Percentiles rank a stretch among this genome's conserved stretches.
Evolutionary conservation across 2,329 filamentous ascomycete genomes (phyloP).

Genomic region (Reticulascus tulasneorum): DNA sequence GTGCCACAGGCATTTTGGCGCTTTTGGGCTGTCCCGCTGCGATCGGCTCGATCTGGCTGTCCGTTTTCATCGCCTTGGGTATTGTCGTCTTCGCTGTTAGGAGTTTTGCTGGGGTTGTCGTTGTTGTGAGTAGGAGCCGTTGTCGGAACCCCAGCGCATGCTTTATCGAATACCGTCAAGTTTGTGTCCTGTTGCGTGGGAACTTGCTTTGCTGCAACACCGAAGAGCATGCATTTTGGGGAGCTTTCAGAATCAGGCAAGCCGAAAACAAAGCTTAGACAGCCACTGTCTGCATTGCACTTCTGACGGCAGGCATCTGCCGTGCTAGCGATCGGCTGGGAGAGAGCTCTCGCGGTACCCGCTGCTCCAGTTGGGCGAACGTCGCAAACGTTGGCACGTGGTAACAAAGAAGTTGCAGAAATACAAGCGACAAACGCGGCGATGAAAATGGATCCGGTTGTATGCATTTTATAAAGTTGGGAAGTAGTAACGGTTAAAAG

Average conservation of each 20-base stretch:
- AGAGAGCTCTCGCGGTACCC: no score
- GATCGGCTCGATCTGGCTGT: no score
- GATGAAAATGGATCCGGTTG: no score
- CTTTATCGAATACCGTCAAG: slow-evolving; percentile 9
- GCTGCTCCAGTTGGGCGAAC: no score
- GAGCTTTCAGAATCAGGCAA: neutral
- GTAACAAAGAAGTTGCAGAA: no score
- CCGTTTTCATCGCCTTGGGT: slow-evolving; percentile 1
- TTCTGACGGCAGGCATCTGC: slow-evolving; percentile 8
- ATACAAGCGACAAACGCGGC: no score
- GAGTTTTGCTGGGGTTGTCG: slow-evolving; percentile 2
- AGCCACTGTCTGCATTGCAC: slow-evolving; percentile 5
- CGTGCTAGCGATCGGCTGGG: slow-evolving; percentile 5
- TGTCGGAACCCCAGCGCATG: slow-evolving; percentile 5
- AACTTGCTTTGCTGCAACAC: slow-evolving; percentile 5
- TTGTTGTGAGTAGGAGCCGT: slow-evolving; percentile 1
- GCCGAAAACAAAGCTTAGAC: slow-evolving; percentile 6
- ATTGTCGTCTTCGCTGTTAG: neutral
- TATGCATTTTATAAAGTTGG: no score
- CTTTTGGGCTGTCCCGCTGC: slow-evolving; percentile 9
- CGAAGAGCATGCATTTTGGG: slow-evolving; percentile 7
- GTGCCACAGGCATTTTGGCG: slow-evolving; percentile 8
- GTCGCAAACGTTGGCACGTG: no score
- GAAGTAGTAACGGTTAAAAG: no score
- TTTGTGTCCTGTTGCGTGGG: slow-evolving; percentile 6